phyloP scores from a whole-genome alignment of 2,329 filamentous ascomycete species.

The Diaporthe sp. region DNA sequence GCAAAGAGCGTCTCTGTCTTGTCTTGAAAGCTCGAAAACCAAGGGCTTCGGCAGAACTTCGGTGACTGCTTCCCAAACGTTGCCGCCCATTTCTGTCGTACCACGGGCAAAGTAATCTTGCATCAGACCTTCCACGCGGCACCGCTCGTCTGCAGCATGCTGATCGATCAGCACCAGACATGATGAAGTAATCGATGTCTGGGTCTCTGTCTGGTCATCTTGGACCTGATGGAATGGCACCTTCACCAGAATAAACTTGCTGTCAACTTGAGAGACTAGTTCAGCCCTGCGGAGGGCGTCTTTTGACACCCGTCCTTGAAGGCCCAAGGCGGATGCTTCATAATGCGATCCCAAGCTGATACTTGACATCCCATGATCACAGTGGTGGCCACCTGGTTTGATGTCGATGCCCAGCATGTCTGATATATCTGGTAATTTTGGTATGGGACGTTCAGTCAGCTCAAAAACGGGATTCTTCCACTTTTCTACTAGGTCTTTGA shows the following conservation, averaged over 20 bases:
- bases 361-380: slow-evolving; percentile 25
- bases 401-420: slow-evolving; percentile 46
- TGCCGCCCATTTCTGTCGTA: slow-evolving; percentile 15
- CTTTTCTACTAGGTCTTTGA: slow-evolving; percentile 69
- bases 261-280: slow-evolving; percentile 86
- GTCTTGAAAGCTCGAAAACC: slow-evolving; percentile 72
- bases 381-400: slow-evolving; percentile 35
- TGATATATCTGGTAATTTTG: slow-evolving; percentile 53
- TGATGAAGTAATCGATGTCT: neutral
- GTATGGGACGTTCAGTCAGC: slow-evolving; percentile 60
- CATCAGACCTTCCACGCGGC: slow-evolving; percentile 82
- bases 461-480: slow-evolving; percentile 86
- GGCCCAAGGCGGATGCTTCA: slow-evolving; percentile 43
- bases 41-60: slow-evolving; percentile 66
- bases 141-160: slow-evolving; percentile 93
- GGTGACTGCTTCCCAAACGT: slow-evolving; percentile 46
- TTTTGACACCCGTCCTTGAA: slow-evolving; percentile 71
- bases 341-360: slow-evolving; percentile 31
- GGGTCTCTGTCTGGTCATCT: slow-evolving; percentile 38
- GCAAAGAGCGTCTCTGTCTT: slow-evolving; percentile 72
- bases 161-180: slow-evolving; percentile 87
- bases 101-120: slow-evolving; percentile 58
- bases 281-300: slow-evolving; percentile 69
- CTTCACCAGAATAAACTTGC: slow-evolving; percentile 86
- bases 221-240: slow-evolving; percentile 52